Percentiles rank a stretch among this genome's conserved stretches.
Evolutionary conservation across 495 filamentous ascomycete species (phyloP).

Genomic region (Talaromyces stipitatus): DNA sequence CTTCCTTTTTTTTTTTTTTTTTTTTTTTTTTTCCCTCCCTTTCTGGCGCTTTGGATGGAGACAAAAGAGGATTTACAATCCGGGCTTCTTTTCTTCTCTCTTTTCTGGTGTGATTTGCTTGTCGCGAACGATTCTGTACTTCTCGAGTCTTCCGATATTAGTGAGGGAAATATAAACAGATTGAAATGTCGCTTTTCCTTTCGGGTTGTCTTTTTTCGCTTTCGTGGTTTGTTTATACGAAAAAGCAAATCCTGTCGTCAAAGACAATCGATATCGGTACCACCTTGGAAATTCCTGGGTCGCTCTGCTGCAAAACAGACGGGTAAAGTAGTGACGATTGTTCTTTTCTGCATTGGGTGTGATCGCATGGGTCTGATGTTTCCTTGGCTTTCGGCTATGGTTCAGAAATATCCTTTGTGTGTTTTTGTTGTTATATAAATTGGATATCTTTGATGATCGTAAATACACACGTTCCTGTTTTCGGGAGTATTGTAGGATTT

Average conservation of each 20-base stretch:
- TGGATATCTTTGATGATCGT: not conserved
- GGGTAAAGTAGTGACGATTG: conserved; percentile 8
- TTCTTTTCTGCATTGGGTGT: conserved; percentile 18
- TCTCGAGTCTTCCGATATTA: not conserved
- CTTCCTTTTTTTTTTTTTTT: too few relatives aligned
- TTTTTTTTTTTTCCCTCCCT: not conserved
- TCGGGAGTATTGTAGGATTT: not conserved
- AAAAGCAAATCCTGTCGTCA: not conserved
- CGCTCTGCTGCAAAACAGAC: not conserved
- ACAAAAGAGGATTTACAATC: not conserved
- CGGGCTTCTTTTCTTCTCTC: not conserved
- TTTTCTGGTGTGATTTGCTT: too few relatives aligned
- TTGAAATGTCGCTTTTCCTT: not conserved
- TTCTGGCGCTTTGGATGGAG: not conserved
- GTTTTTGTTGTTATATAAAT: not conserved
- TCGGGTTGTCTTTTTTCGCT: not conserved
- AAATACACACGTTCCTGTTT: not conserved
- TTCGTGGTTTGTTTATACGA: not conserved
- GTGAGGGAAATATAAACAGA: not conserved
- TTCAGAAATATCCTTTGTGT: too few relatives aligned
- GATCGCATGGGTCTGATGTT: not conserved
- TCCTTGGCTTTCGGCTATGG: not conserved
- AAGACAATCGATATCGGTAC: not conserved
- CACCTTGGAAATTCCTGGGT: conserved; percentile 2
- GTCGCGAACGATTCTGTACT: too few relatives aligned